A percentile compares a stretch with the other conserved stretches of the same genome.
Evolutionary conservation across 352 stramenopile genomes (phyloP).

Genomic region (Pythium scleroteichum): DNA sequence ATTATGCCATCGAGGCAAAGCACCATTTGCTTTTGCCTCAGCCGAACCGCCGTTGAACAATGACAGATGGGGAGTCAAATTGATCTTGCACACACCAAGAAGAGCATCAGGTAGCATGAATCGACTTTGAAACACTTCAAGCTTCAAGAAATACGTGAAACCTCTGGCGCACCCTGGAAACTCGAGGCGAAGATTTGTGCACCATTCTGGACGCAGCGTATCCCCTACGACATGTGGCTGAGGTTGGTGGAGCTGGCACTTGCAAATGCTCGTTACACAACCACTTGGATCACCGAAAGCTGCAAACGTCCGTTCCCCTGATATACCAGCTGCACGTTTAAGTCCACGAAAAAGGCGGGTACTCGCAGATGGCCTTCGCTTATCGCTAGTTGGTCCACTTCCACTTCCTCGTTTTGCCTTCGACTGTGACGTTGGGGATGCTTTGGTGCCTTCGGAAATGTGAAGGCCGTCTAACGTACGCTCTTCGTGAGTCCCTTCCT

Average conservation of each 20-base stretch:
- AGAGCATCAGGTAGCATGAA: conserved; percentile 83
- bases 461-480: conserved; percentile 72
- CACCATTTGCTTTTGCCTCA: conserved; percentile 79
- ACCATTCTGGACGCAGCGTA: conserved; percentile 62
- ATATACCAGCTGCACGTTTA: conserved; percentile 71
- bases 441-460: neutral
- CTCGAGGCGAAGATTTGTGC: conserved; percentile 70
- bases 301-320: conserved; percentile 68
- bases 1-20: conserved; percentile 81
- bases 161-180: conserved; percentile 76
- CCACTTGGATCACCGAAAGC: conserved; percentile 71
- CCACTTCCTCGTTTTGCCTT: conserved; percentile 21
- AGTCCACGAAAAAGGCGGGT: conserved; percentile 75
- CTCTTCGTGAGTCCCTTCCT: conserved; percentile 77
- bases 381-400: conserved; percentile 11
- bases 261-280: conserved; percentile 78
- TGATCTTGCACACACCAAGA: conserved; percentile 84
- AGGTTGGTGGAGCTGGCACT: conserved; percentile 32
- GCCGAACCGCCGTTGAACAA: conserved; percentile 71
- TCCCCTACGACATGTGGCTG: conserved; percentile 29
- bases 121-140: conserved; percentile 82
- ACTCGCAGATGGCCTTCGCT: conserved; percentile 51
- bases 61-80: conserved; percentile 81
- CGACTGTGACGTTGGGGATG: conserved; percentile 14
- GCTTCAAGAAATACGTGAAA: conserved; percentile 76